Evolutionary conservation across 345 rosid species (phyloP).

Genomic region (Carallia brachiata): DNA sequence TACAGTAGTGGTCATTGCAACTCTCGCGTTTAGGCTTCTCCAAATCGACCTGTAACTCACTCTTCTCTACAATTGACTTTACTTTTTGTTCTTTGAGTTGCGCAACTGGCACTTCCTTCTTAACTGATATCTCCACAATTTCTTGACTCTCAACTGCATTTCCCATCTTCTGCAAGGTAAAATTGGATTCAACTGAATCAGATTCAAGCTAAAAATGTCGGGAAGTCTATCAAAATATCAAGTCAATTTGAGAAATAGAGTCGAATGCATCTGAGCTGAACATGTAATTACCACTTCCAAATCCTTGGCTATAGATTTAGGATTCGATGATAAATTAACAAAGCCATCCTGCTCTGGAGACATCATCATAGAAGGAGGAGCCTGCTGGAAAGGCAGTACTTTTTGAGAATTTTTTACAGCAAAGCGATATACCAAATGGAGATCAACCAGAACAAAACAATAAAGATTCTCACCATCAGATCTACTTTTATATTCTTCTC

Average conservation of each 20-base stretch:
- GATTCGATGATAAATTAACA: slow-evolving; percentile 24
- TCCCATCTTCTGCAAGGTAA: slow-evolving; percentile 19
- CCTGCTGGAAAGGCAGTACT: slow-evolving; percentile 37
- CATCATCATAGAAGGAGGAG: slow-evolving; percentile 33
- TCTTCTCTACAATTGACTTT: slow-evolving; percentile 15
- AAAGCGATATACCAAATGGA: slow-evolving; percentile 22
- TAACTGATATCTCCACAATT: slow-evolving; percentile 4
- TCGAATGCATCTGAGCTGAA: neutral
- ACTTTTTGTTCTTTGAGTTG: slow-evolving; percentile 19
- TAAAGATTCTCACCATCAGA: slow-evolving; percentile 56
- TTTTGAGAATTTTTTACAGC: slow-evolving; percentile 14
- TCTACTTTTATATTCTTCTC: slow-evolving; percentile 43
- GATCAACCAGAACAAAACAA: slow-evolving; percentile 22
- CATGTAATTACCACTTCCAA: slow-evolving; percentile 16
- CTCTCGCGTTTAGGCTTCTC: slow-evolving; percentile 32
- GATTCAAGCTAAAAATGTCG: neutral
- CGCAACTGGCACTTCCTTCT: slow-evolving; percentile 20
- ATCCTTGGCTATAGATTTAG: slow-evolving; percentile 13
- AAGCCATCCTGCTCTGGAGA: slow-evolving; percentile 28
- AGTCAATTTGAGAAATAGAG: neutral
- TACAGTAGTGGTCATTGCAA: slow-evolving; percentile 22
- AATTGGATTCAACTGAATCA: neutral
- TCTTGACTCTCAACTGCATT: slow-evolving; percentile 22
- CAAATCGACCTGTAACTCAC: slow-evolving; percentile 36
- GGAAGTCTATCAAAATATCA: neutral